phyloP scores from a whole-genome alignment of 2,329 filamentous ascomycete genomes.

The Alternaria brassicicola region DNA sequence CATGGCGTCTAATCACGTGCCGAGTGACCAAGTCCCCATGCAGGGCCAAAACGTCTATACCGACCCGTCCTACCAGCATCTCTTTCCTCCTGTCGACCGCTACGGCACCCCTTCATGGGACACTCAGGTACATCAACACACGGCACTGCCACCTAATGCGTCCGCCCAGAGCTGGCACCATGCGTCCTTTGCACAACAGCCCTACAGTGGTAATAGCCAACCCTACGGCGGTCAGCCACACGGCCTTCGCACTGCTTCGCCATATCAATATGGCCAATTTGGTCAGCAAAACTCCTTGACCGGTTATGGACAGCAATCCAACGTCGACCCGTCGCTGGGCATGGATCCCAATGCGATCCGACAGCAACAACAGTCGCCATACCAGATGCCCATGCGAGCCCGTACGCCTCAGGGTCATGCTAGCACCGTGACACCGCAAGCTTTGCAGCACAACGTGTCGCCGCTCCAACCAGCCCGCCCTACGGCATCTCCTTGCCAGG shows the following conservation, averaged over 20 bases:
- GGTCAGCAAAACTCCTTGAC: constrained; percentile 27
- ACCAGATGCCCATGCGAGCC: constrained; percentile 33
- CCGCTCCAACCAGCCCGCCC: constrained; percentile 26
- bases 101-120: constrained; percentile 41
- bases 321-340: constrained; percentile 37
- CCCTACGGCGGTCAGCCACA: constrained; percentile 32
- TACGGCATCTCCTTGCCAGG: constrained; percentile 36
- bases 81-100: constrained; percentile 40
- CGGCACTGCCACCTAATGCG: constrained; percentile 26
- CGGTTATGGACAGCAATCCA: constrained; percentile 34
- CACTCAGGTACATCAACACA: constrained; percentile 34
- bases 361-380: constrained; percentile 43
- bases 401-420: constrained; percentile 32
- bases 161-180: constrained; percentile 36
- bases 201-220: constrained; percentile 32
- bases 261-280: constrained; percentile 44
- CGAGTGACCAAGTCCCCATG: constrained; percentile 39
- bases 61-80: constrained; percentile 38
- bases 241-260: constrained; percentile 35
- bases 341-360: constrained; percentile 32
- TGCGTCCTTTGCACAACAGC: constrained; percentile 33
- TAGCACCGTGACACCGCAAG: constrained; percentile 39
- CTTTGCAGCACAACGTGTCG: constrained; percentile 33
- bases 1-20: constrained; percentile 50
- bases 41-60: constrained; percentile 44